phyloP scores from a whole-genome alignment of 2,329 filamentous ascomycete genomes.

The Aspergillus sp. region DNA sequence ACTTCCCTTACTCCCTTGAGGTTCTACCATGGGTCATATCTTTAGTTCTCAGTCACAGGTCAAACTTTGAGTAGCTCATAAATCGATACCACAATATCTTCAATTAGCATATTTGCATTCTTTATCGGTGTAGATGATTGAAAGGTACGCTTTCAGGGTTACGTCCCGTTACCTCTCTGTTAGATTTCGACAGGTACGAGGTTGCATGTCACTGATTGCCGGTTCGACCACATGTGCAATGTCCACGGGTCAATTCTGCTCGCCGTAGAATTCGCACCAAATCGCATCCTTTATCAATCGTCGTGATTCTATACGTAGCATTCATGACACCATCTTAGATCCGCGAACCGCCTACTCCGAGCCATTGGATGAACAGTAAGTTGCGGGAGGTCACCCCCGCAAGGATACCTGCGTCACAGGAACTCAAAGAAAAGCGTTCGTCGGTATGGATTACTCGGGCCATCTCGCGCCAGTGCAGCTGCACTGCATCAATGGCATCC shows the following conservation, averaged over 20 bases:
- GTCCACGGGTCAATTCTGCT: not conserved
- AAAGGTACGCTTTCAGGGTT: not conserved
- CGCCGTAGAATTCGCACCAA: not conserved
- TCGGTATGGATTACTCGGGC: not conserved
- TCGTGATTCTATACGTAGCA: not conserved
- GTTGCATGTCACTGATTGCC: slow-evolving; percentile 10
- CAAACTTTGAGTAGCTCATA: not conserved
- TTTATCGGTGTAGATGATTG: not conserved
- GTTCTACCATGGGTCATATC: not conserved
- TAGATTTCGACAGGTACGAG: not conserved
- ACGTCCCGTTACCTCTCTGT: not conserved
- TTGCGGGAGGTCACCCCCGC: not conserved
- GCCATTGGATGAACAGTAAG: not conserved
- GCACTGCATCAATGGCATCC: not conserved
- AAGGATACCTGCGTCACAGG: not conserved
- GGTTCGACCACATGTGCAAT: slow-evolving; percentile 5
- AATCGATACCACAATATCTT: not conserved
- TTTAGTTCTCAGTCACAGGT: not conserved
- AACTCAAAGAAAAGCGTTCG: not conserved
- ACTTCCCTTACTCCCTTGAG: not conserved
- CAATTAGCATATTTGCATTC: not conserved
- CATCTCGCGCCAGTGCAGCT: not conserved
- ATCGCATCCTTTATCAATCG: not conserved
- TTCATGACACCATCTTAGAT: not conserved
- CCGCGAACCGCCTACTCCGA: not conserved